These are phyloP conservation scores for Phoma sp. DNA, from an alignment of 2,329 filamentous ascomycete species.

Conservation along the genomic window DNA sequence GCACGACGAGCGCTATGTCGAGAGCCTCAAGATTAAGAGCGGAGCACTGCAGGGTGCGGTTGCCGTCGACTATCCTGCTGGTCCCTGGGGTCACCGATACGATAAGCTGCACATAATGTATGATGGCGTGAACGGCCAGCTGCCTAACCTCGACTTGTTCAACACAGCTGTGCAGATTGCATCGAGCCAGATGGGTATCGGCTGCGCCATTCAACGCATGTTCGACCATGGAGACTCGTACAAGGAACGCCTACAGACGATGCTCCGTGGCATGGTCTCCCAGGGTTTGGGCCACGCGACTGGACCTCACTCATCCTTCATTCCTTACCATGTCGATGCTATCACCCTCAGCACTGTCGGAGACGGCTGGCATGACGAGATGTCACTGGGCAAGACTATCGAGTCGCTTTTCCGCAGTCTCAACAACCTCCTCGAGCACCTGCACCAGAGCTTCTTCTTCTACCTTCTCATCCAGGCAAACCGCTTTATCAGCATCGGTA, in stretches of 20 bases:
- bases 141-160: constrained; percentile 94
- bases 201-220: constrained; percentile 84
- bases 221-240: constrained; percentile 80
- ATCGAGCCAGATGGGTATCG: constrained; percentile 89
- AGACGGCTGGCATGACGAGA: constrained; percentile 95
- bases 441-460: constrained; percentile 99
- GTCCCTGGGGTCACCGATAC: constrained; percentile 77
- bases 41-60: constrained; percentile 91
- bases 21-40: constrained; percentile 84
- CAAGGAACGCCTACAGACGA: constrained; percentile 80
- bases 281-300: constrained; percentile 89
- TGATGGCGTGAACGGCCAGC: constrained; percentile 92
- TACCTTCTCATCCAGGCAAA: constrained; percentile 92
- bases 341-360: constrained; percentile 91
- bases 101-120: constrained; percentile 91
- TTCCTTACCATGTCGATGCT: constrained; percentile 96
- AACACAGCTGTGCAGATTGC: constrained; percentile 92
- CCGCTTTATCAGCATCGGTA: constrained; percentile 96
- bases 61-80: constrained; percentile 85
- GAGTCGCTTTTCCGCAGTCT: constrained; percentile 92
- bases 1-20: constrained; percentile 74
- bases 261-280: constrained; percentile 90
- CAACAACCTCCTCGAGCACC: constrained; percentile 94
- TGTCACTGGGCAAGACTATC: constrained; percentile 87
- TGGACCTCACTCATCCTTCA: constrained; percentile 93